Base-by-base conservation (phyloP, 2,329 filamentous ascomycete species). In the Trichoderma pleuroti region DNA sequence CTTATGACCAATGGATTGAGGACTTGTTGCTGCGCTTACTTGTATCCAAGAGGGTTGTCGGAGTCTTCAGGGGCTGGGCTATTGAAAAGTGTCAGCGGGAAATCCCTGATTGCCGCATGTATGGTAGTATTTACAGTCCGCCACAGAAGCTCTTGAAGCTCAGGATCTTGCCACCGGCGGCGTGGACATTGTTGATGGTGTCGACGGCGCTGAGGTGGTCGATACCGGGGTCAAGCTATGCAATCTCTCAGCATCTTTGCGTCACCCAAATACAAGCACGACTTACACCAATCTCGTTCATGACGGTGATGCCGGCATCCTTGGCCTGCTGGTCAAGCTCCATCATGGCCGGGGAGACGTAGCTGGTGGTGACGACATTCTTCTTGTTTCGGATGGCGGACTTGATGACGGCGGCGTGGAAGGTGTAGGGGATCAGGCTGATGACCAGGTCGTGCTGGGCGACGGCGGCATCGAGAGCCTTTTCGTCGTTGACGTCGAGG, bases 311-410 rank as follows among this genome's bases (percentile, higher is more conserved):
- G 72, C 94, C 94, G 21, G 95, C 95, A 73, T 91, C 92, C 87
- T 97, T 97, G 32, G 30, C 30, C 76, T 91, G 85, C 76, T 90
- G 85, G 77, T 98, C 92, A 64, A 98, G 89, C 85, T 94, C 95
- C 84, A 91, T 82, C 94, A 98, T 98, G 74, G 93, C 93, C 4
- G 93, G 93, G 5, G 93, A 97, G 75, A 97, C 92, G 80, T 98
- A 98, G 74, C 90, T 93, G 34, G 95, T 98, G 71, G 95, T 98
- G 78, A 98, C 94, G 72, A 98, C 94, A 85, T 98, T 85, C 88
- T 95, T 97, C 92, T 97, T 98, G 78, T 91, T 88, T 78, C 91
- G 89, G 83, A 98, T 98, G 74, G 94, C 95, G 42, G 92, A 90
- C 87, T 97, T 95, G 88, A 98, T 97, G 77, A 98, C 94, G 70